These are phyloP conservation scores for Tremella mesenterica DNA, from an alignment of 768 basidiomycete genomes.

Conservation along the genomic window DNA sequence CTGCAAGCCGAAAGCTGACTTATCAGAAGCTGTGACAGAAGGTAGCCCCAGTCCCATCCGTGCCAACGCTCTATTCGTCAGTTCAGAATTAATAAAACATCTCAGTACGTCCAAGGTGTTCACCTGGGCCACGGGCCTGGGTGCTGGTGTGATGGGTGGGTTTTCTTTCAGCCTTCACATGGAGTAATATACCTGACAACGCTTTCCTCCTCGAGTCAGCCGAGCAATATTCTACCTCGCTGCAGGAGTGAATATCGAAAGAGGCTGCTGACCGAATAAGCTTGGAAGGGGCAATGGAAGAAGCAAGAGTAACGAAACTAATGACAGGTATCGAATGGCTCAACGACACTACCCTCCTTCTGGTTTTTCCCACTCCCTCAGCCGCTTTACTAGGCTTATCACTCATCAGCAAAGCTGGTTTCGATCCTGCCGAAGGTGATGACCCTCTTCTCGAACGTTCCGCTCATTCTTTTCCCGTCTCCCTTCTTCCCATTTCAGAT, in stretches of 20 bases:
- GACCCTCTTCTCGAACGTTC: conserved; percentile 39
- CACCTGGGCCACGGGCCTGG: conserved; percentile 28
- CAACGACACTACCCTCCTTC: conserved; percentile 35
- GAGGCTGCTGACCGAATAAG: too few species aligned
- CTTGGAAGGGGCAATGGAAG: too few species aligned
- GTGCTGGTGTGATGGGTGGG: conserved; percentile 33
- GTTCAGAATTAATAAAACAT: conserved; percentile 34
- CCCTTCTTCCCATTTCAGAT: conserved; percentile 23
- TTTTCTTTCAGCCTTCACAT: background rate
- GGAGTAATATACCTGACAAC: background rate
- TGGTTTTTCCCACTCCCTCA: conserved; percentile 33
- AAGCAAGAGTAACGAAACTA: too few species aligned
- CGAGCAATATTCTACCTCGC: too few species aligned
- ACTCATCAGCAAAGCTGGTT: conserved; percentile 37
- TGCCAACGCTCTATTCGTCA: conserved; percentile 23
- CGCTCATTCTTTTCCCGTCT: conserved; percentile 37
- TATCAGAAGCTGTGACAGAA: conserved; percentile 21
- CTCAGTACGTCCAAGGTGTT: conserved; percentile 35
- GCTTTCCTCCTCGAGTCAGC: too few species aligned
- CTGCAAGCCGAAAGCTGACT: background rate
- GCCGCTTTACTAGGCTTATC: conserved; percentile 32
- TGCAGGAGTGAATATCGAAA: too few species aligned
- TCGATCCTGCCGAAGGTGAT: conserved; percentile 40
- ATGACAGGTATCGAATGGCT: conserved; percentile 42
- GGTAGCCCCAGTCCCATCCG: conserved; percentile 23